These are phyloP conservation scores for Leccinum griseonigrum DNA, from an alignment of 1,284 basidiomycete species.

Conservation along the genomic window DNA sequence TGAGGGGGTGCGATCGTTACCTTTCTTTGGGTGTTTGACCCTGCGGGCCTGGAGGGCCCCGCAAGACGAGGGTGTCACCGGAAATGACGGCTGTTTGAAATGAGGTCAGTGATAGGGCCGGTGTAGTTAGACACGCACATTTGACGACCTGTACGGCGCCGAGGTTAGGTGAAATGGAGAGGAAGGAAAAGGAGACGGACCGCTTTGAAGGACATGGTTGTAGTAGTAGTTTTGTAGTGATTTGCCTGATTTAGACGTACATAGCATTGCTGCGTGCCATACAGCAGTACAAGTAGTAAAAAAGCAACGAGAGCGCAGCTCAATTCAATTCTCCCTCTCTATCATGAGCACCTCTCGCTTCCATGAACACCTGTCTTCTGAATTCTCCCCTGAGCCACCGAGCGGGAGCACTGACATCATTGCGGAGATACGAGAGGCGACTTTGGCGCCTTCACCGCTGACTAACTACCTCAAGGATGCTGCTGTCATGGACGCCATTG, in stretches of 20 bases:
- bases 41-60: conserved; percentile 73
- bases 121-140: conserved; percentile 45
- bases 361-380: conserved; percentile 29
- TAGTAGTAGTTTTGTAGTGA: no score
- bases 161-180: not conserved
- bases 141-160: conserved; percentile 61
- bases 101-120: conserved; percentile 9
- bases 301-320: conserved; percentile 15
- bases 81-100: conserved; percentile 74
- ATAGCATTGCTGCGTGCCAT: not conserved
- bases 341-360: conserved; percentile 32
- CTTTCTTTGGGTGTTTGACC: conserved; percentile 87
- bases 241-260: no score
- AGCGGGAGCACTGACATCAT: conserved; percentile 29
- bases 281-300: not conserved
- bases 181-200: conserved; percentile 39
- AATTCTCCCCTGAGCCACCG: conserved; percentile 13
- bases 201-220: conserved; percentile 57
- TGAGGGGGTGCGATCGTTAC: conserved; percentile 40
- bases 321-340: conserved; percentile 3
- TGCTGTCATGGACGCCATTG: conserved; percentile 27
- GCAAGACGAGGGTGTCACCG: conserved; percentile 83
- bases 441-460: conserved; percentile 33
- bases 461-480: conserved; percentile 32
- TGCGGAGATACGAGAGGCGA: conserved; percentile 35